phyloP scores from a whole-genome alignment of 2,329 filamentous ascomycete genomes.

The Aspergillus sp. region DNA sequence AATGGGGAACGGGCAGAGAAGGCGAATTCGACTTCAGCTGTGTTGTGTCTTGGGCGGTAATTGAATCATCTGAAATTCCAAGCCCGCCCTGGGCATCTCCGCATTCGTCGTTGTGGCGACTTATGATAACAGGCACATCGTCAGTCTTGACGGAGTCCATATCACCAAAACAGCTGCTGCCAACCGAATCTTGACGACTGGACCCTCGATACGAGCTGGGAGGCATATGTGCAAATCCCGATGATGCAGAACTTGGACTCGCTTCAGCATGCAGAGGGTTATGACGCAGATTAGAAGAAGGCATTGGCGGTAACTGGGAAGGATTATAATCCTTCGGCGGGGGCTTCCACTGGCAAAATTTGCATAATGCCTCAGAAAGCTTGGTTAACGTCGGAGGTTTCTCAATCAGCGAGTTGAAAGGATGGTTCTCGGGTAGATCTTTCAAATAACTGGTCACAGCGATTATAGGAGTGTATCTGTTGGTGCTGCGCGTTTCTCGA shows the following conservation, averaged over 20 bases:
- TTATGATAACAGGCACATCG: constrained; percentile 66
- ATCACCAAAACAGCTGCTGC: constrained; percentile 74
- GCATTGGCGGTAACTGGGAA: constrained; percentile 49
- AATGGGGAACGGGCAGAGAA: constrained; percentile 41
- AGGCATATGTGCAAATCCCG: constrained; percentile 58
- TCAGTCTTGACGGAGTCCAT: constrained; percentile 69
- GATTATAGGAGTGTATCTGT: constrained; percentile 88
- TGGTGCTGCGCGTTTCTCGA: constrained; percentile 88
- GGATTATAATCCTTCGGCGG: constrained; percentile 50
- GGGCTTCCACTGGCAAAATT: constrained; percentile 88
- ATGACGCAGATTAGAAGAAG: constrained; percentile 55
- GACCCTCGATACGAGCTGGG: constrained; percentile 69
- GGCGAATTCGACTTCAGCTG: constrained; percentile 13
- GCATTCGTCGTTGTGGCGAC: constrained; percentile 69
- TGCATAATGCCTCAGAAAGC: constrained; percentile 75
- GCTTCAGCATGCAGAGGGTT: constrained; percentile 59
- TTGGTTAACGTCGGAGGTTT: constrained; percentile 93
- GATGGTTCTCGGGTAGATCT: constrained; percentile 85
- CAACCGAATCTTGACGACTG: constrained; percentile 80
- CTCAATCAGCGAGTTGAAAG: constrained; percentile 91
- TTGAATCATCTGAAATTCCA: constrained; percentile 59
- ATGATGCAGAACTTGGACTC: constrained; percentile 74
- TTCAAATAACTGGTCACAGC: constrained; percentile 97
- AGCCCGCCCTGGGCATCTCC: constrained; percentile 57
- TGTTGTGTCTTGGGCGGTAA: constrained; percentile 10